phyloP scores from a whole-genome alignment of 1,284 basidiomycete genomes.

The Gastroboletus turbinatus region DNA sequence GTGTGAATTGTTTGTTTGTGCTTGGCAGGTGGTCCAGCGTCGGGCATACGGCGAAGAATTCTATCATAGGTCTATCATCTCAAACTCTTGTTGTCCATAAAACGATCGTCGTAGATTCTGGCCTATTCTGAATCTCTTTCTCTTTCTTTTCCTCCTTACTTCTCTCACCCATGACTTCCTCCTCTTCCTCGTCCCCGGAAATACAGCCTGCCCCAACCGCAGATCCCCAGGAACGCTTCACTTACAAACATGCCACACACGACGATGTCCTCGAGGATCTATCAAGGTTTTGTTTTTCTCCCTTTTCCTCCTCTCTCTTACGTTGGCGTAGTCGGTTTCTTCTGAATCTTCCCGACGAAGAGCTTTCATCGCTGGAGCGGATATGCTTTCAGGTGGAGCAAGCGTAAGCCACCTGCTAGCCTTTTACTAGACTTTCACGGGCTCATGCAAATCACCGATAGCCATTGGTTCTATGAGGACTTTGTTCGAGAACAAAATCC shows the following conservation, averaged over 20 bases:
- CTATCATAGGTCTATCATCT: slow-evolving; percentile 28
- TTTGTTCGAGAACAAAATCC: slow-evolving; percentile 92
- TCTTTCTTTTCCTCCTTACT: slow-evolving; percentile 25
- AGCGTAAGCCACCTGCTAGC: slow-evolving; percentile 63
- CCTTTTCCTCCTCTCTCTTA: slow-evolving; percentile 12
- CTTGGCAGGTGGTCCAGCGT: slow-evolving; percentile 19
- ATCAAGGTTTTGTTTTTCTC: slow-evolving; percentile 56
- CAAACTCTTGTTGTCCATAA: slow-evolving; percentile 32
- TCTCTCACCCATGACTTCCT: slow-evolving; percentile 45
- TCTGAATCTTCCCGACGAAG: slow-evolving; percentile 93
- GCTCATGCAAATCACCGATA: slow-evolving; percentile 36
- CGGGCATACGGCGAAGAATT: slow-evolving; percentile 21
- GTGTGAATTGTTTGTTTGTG: slow-evolving; percentile 27
- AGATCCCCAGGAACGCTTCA: slow-evolving; percentile 49
- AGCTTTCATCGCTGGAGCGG: slow-evolving; percentile 87
- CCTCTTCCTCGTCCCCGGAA: slow-evolving; percentile 74
- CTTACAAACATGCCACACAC: slow-evolving; percentile 63
- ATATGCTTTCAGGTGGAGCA: slow-evolving; percentile 99
- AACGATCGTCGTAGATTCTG: slow-evolving; percentile 33
- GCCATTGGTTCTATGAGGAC: slow-evolving; percentile 99
- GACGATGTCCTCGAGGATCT: slow-evolving; percentile 89
- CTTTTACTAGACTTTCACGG: slow-evolving; percentile 6
- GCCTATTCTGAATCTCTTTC: slow-evolving; percentile 47
- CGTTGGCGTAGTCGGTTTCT: slow-evolving; percentile 78
- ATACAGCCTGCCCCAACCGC: slow-evolving; percentile 50